Evolutionary conservation across 2,329 filamentous ascomycete genomes (phyloP).

Genomic region (Colletotrichum sp.): DNA sequence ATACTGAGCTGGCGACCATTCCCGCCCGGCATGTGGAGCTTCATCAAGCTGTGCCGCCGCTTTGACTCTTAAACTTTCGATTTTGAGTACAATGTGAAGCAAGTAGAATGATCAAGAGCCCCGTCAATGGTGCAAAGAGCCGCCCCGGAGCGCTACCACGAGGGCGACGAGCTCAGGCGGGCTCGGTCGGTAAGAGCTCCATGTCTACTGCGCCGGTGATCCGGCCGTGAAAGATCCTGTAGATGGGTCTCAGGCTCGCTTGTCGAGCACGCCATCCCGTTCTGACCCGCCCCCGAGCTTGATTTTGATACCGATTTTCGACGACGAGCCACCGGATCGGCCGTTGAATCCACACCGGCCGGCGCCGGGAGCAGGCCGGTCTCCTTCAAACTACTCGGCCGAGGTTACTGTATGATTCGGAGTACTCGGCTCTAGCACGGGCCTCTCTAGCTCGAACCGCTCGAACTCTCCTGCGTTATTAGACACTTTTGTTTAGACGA

Average conservation of each 20-base stretch:
- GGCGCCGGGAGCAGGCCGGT: background rate
- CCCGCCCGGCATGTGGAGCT: background rate
- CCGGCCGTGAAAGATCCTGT: background rate
- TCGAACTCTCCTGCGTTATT: background rate
- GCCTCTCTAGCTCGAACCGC: background rate
- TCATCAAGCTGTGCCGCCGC: background rate
- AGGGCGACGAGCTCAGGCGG: background rate
- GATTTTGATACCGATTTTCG: background rate
- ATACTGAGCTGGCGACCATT: background rate
- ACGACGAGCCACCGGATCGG: background rate
- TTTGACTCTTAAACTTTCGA: background rate
- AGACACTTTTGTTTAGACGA: background rate
- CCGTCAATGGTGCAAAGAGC: background rate
- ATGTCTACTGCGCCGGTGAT: background rate
- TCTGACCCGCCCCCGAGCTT: background rate
- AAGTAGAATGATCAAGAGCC: background rate
- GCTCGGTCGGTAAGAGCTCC: background rate
- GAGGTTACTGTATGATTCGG: background rate
- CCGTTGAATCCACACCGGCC: background rate
- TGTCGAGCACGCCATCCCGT: background rate
- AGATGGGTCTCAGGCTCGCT: background rate
- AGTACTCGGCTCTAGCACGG: background rate
- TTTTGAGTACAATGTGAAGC: background rate
- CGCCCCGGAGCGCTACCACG: background rate
- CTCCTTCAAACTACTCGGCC: background rate